Conservation (phyloP, 2,329 filamentous ascomycete genomes). For the Calonectria pauciramosa region DNA sequence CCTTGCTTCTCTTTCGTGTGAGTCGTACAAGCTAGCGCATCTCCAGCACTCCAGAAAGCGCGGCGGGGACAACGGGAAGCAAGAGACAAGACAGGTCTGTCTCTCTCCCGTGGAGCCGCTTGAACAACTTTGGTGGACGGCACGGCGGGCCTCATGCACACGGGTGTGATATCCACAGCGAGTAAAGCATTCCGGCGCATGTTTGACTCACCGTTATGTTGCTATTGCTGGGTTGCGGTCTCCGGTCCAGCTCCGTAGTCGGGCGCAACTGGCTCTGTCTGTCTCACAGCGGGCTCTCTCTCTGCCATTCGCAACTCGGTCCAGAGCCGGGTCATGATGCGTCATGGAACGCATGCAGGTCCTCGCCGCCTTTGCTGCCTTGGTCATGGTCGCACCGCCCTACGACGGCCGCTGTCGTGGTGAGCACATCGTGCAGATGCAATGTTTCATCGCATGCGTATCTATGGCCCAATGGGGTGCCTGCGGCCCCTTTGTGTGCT, state of each 20-base stretch:
- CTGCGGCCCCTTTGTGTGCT: slow-evolving; percentile 5
- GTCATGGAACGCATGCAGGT: slow-evolving; percentile 6
- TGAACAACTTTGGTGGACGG: too few species aligned
- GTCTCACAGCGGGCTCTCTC: background rate
- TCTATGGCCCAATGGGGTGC: slow-evolving; percentile 2
- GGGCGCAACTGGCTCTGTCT: background rate
- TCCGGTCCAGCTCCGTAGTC: background rate
- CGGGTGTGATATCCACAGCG: background rate
- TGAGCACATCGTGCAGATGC: slow-evolving; percentile 19
- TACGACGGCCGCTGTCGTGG: background rate
- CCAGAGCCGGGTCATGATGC: background rate
- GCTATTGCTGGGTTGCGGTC: background rate
- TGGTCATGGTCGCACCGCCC: background rate
- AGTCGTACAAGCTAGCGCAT: background rate
- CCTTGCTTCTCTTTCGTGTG: background rate
- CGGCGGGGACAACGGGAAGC: background rate
- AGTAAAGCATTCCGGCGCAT: background rate
- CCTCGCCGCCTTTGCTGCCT: background rate
- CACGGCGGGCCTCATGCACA: background rate
- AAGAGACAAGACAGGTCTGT: slow-evolving; percentile 3
- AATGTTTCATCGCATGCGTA: slow-evolving; percentile 20
- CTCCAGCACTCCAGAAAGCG: background rate
- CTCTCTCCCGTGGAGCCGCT: background rate
- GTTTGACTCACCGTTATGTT: background rate
- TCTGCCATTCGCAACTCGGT: background rate